Conservation (phyloP, 169 alveolate species). For the Perkinsus olseni region DNA sequence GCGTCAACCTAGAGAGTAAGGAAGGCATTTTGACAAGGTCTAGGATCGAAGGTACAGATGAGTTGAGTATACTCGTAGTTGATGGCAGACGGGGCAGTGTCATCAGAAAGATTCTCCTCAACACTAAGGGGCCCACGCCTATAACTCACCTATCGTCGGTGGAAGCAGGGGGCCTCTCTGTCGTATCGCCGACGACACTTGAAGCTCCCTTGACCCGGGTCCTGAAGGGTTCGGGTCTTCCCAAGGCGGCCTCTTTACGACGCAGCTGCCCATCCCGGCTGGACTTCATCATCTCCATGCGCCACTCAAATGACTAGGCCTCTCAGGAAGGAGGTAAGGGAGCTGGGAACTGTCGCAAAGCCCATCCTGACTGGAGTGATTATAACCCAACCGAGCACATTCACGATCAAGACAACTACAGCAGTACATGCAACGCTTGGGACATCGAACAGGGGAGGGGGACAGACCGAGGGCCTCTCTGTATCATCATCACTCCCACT, state of each 20-base stretch:
- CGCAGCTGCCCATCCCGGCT: neutral
- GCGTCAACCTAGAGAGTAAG: no score
- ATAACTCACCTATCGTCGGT: neutral
- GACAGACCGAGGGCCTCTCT: no score
- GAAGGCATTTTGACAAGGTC: no score
- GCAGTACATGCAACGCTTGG: no score
- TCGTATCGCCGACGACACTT: neutral
- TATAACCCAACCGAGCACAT: no score
- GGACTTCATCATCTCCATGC: neutral
- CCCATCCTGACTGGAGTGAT: neutral
- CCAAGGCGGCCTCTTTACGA: neutral
- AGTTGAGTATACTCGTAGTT: no score
- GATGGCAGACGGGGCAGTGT: no score
- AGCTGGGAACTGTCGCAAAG: neutral
- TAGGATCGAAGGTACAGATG: no score
- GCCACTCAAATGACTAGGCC: neutral
- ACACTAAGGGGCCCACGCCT: neutral
- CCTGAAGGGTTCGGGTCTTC: neutral
- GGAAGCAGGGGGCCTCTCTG: neutral
- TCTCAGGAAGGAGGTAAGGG: neutral
- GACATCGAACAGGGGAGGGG: no score
- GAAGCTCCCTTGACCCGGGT: neutral
- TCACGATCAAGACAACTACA: no score
- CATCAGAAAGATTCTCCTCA: neutral
- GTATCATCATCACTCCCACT: no score